Evolutionary conservation across 371 early-diverging fungal genomes (phyloP).

Genomic region (Choanephora cucurbitarum): DNA sequence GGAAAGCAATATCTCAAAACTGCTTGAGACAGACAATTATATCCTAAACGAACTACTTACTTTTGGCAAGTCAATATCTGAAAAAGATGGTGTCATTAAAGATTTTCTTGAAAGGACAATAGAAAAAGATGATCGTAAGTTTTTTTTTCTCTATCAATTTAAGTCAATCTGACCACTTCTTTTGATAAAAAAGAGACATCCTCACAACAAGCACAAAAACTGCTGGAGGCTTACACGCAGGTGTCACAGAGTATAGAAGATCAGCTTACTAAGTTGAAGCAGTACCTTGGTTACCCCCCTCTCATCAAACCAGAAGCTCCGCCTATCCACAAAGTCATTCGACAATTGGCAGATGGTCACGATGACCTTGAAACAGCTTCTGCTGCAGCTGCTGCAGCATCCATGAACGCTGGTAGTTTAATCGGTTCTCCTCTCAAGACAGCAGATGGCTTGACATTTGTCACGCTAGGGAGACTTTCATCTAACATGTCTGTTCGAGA

Average conservation of each 20-base stretch:
- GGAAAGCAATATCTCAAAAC: slow-evolving; percentile 37
- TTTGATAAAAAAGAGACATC: not conserved
- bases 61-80: slow-evolving; percentile 59
- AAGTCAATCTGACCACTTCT: no score
- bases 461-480: slow-evolving; percentile 49
- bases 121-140: slow-evolving; percentile 11
- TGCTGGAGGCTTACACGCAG: slow-evolving; percentile 31
- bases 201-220: slow-evolving; percentile 16
- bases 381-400: slow-evolving; percentile 43
- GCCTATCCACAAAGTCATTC: slow-evolving; percentile 11
- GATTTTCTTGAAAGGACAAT: slow-evolving; percentile 49
- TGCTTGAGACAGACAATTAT: slow-evolving; percentile 56
- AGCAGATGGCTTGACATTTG: slow-evolving; percentile 50
- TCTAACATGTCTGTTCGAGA: slow-evolving; percentile 38
- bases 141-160: not conserved
- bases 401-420: slow-evolving; percentile 49
- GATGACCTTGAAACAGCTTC: slow-evolving; percentile 17
- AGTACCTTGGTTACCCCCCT: not conserved
- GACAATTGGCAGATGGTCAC: not conserved
- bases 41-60: slow-evolving; percentile 60
- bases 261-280: slow-evolving; percentile 23
- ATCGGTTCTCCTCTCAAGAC: slow-evolving; percentile 45
- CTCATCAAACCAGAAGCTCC: not conserved
- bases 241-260: slow-evolving; percentile 21
- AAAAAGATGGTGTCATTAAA: slow-evolving; percentile 68